Conservation (phyloP, 2,329 filamentous ascomycete genomes). For the Cercospora janseana region DNA sequence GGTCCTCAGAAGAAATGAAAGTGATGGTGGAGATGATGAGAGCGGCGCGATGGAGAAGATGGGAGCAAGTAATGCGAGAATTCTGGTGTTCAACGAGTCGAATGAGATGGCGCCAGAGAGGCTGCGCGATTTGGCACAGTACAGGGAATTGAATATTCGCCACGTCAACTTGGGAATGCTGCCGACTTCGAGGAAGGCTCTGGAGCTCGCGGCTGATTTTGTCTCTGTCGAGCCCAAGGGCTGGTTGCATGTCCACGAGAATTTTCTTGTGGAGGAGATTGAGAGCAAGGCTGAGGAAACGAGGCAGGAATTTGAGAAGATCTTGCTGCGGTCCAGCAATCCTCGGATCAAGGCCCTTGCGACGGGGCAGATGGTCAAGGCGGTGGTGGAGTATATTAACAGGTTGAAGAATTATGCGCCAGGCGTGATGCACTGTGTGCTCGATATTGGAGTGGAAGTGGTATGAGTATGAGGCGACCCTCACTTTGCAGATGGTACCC, state of each 20-base stretch:
- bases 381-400: conserved; percentile 45
- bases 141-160: conserved; percentile 41
- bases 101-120: conserved; percentile 40
- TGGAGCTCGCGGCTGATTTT: conserved; percentile 50
- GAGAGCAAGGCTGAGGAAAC: conserved; percentile 46
- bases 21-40: conserved; percentile 5
- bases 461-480: not conserved
- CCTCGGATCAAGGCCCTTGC: not conserved
- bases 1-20: not conserved
- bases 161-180: conserved; percentile 61
- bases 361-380: conserved; percentile 16
- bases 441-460: conserved; percentile 47
- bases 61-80: conserved; percentile 19
- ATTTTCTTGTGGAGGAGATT: conserved; percentile 51
- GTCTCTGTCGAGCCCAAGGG: conserved; percentile 50
- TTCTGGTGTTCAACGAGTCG: conserved; percentile 44
- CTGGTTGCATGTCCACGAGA: conserved; percentile 63
- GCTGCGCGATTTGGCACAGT: conserved; percentile 19
- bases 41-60: conserved; percentile 15
- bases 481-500: too few species aligned
- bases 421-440: conserved; percentile 61
- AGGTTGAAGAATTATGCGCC: conserved; percentile 61
- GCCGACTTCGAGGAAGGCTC: conserved; percentile 52
- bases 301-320: conserved; percentile 32
- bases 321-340: conserved; percentile 21